Conservation (phyloP, 2,329 filamentous ascomycete genomes). For the Trichoderma lentiforme region DNA sequence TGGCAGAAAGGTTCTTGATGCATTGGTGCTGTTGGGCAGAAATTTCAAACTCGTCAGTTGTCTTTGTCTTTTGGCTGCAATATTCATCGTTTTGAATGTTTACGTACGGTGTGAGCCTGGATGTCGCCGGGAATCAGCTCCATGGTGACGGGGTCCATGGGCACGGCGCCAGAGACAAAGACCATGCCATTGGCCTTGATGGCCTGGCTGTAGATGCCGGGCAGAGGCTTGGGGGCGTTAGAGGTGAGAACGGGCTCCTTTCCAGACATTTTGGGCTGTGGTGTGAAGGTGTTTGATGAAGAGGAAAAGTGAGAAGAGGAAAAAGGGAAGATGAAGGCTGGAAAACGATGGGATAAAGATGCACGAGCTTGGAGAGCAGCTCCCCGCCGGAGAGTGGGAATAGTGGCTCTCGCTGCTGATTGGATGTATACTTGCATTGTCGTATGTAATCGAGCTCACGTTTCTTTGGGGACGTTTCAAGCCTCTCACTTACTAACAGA, state of each 20-base stretch:
- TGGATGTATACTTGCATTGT: not conserved
- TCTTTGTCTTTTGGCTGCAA: not conserved
- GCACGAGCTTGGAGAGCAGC: not conserved
- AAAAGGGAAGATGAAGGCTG: not conserved
- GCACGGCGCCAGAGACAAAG: slow-evolving; percentile 70
- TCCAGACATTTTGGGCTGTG: slow-evolving; percentile 28
- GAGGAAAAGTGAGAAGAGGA: not conserved
- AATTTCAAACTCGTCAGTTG: not conserved
- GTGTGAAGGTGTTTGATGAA: not conserved
- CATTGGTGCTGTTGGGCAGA: slow-evolving; percentile 47
- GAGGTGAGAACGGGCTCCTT: slow-evolving; percentile 39
- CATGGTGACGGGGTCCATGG: slow-evolving; percentile 56
- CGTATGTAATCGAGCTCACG: not conserved
- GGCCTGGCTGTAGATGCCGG: slow-evolving; percentile 48
- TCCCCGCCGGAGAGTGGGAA: not conserved
- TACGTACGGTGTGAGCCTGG: slow-evolving; percentile 56
- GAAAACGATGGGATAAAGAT: not conserved
- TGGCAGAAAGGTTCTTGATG: slow-evolving; percentile 67
- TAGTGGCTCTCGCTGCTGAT: not conserved
- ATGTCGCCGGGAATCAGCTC: slow-evolving; percentile 62
- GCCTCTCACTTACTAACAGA: not conserved
- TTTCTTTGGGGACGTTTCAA: not conserved
- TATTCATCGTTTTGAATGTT: not conserved
- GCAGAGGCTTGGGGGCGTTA: slow-evolving; percentile 41
- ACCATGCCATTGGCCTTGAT: slow-evolving; percentile 66